These are phyloP conservation scores for Epichloe elymi DNA, from an alignment of 2,329 filamentous ascomycete species.

Conservation along the genomic window DNA sequence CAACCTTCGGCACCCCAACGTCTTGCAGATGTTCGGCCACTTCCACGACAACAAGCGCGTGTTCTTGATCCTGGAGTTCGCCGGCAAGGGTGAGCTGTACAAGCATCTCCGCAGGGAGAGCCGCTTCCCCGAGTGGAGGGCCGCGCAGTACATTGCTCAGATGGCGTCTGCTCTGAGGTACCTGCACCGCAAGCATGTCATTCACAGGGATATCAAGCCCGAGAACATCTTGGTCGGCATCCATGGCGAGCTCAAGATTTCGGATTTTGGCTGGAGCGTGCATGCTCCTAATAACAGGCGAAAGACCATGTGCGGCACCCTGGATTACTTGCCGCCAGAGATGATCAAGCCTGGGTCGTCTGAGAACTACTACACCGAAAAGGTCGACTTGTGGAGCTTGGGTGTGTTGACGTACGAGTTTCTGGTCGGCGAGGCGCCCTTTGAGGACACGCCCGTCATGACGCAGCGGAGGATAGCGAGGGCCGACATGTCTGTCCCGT, in stretches of 20 bases:
- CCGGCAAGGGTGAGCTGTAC: constrained; percentile 52
- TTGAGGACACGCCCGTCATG: constrained; percentile 91
- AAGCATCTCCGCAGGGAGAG: constrained; percentile 57
- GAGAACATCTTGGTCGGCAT: constrained; percentile 46
- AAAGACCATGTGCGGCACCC: constrained; percentile 91
- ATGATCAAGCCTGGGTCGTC: constrained; percentile 76
- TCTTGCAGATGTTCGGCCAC: constrained; percentile 51
- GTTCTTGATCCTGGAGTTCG: constrained; percentile 60
- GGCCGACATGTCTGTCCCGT: constrained; percentile 84
- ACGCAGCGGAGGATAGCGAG: constrained; percentile 80
- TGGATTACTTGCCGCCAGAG: constrained; percentile 95
- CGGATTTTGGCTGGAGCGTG: constrained; percentile 96
- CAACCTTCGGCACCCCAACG: constrained; percentile 56
- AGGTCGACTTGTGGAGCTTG: constrained; percentile 92
- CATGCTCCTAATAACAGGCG: constrained; percentile 91
- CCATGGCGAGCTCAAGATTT: constrained; percentile 96
- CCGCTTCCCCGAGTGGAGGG: constrained; percentile 55
- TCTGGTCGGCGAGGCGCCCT: constrained; percentile 86
- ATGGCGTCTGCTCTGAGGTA: constrained; percentile 37
- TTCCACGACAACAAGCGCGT: constrained; percentile 62
- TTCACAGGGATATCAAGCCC: constrained; percentile 22
- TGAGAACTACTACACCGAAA: constrained; percentile 86
- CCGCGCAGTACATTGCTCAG: constrained; percentile 59
- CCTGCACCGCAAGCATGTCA: constrained; percentile 19
- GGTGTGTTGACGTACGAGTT: constrained; percentile 96